Evolutionary conservation across 2,329 filamentous ascomycete genomes (phyloP).

Genomic region (Gaeumannomyces tritici): DNA sequence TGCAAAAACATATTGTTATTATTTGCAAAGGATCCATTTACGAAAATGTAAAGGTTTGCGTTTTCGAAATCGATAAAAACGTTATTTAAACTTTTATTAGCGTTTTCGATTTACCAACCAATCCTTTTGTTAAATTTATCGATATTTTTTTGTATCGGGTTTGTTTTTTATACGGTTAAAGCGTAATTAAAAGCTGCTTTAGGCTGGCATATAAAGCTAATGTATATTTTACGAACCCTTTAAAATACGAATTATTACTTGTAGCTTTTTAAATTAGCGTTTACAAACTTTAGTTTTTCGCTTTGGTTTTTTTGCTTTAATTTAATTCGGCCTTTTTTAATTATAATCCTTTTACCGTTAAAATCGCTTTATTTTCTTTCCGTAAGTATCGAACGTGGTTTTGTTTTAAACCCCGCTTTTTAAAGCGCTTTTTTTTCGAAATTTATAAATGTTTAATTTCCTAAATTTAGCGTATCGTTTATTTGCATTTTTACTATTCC

Average conservation of each 20-base stretch:
- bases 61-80: neutral
- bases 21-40: no score
- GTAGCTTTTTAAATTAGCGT: neutral
- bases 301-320: neutral
- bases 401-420: neutral
- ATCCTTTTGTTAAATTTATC: neutral
- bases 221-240: neutral
- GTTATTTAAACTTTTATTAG: neutral
- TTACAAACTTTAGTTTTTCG: neutral
- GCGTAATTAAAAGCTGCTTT: neutral
- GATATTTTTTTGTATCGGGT: neutral
- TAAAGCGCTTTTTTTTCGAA: neutral
- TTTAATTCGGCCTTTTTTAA: no score
- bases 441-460: neutral
- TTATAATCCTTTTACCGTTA: no score
- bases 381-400: no score
- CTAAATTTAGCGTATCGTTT: no score
- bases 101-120: neutral
- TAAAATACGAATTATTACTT: neutral
- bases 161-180: no score
- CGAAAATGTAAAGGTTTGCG: neutral
- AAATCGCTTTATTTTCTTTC: accelerated
- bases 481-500: no score
- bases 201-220: neutral
- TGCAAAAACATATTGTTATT: neutral